A percentile compares a stretch with the other conserved stretches of the same genome.
phyloP scores from a whole-genome alignment of 805 yeast genomes.

The Hanseniaspora meyeri region DNA sequence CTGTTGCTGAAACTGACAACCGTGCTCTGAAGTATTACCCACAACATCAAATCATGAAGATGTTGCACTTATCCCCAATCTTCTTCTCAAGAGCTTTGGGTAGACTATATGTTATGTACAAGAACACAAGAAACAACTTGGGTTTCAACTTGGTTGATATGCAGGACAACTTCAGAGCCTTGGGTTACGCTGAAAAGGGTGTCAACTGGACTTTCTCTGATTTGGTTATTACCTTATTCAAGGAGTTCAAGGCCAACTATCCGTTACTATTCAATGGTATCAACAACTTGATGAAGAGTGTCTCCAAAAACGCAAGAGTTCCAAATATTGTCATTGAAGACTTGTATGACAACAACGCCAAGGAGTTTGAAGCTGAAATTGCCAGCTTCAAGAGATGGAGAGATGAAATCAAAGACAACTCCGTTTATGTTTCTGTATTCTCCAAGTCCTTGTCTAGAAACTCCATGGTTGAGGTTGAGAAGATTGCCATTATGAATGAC shows the following conservation, averaged over 20 bases:
- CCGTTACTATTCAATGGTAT: conserved; percentile 44
- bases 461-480: conserved; percentile 57
- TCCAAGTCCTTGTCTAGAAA: conserved; percentile 64
- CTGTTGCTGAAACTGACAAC: conserved; percentile 46
- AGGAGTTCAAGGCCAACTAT: conserved; percentile 49
- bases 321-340: conserved; percentile 24
- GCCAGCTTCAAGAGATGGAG: conserved; percentile 31
- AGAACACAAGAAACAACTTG: conserved; percentile 46
- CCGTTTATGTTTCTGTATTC: conserved; percentile 58
- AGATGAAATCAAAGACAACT: conserved; percentile 39
- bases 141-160: conserved; percentile 83
- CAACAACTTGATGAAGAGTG: conserved; percentile 14
- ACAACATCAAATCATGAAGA: conserved; percentile 50
- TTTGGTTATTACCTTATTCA: conserved; percentile 54
- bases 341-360: conserved; percentile 17
- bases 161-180: conserved; percentile 62
- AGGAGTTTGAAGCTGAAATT: not conserved
- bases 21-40: conserved; percentile 49
- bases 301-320: conserved; percentile 21
- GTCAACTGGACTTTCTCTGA: conserved; percentile 76
- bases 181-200: conserved; percentile 69
- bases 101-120: conserved; percentile 46
- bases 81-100: conserved; percentile 72
- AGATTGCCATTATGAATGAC: conserved; percentile 35
- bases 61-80: conserved; percentile 44